Percentiles rank a stretch among this genome's conserved stretches.
phyloP scores from a whole-genome alignment of 139 green algal species.

The Chlorella sp. region DNA sequence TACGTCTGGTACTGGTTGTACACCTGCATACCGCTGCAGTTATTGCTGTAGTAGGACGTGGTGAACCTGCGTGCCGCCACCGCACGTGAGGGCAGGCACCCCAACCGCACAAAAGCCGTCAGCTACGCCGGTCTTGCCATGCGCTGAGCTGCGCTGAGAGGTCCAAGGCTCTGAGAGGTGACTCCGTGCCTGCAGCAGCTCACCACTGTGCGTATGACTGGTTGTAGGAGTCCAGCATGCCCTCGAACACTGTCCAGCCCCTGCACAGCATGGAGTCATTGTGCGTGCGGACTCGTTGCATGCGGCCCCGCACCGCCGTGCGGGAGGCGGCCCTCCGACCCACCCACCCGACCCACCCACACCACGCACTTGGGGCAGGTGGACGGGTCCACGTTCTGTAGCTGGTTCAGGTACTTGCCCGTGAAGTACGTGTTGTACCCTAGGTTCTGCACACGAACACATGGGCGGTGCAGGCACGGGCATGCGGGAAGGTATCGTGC shows the following conservation, averaged over 20 bases:
- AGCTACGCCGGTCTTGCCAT: too few relatives aligned
- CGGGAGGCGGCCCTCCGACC: too few relatives aligned
- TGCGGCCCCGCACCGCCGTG: not conserved
- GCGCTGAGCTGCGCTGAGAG: too few relatives aligned
- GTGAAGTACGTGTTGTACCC: constrained; percentile 28
- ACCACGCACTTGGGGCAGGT: constrained; percentile 8
- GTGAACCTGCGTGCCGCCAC: constrained; percentile 9
- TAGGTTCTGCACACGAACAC: not conserved
- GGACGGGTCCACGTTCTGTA: constrained; percentile 9
- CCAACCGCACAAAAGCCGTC: too few relatives aligned
- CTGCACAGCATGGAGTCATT: not conserved
- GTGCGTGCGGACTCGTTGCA: too few relatives aligned
- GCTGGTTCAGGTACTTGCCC: constrained; percentile 22
- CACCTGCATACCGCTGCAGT: not conserved
- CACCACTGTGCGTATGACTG: not conserved
- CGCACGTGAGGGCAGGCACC: too few relatives aligned
- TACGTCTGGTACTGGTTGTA: constrained; percentile 26
- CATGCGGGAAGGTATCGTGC: too few relatives aligned
- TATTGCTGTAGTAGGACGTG: constrained; percentile 5
- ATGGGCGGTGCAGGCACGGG: too few relatives aligned
- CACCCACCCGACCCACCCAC: too few relatives aligned
- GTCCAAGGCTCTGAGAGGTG: too few relatives aligned
- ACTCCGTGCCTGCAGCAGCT: too few relatives aligned
- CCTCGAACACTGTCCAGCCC: not conserved
- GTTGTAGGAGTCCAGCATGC: not conserved